Percentiles rank a stretch among this genome's conserved stretches.
phyloP scores from a whole-genome alignment of 1,139 yeast genomes.

The Scheffersomyces quercinus region DNA sequence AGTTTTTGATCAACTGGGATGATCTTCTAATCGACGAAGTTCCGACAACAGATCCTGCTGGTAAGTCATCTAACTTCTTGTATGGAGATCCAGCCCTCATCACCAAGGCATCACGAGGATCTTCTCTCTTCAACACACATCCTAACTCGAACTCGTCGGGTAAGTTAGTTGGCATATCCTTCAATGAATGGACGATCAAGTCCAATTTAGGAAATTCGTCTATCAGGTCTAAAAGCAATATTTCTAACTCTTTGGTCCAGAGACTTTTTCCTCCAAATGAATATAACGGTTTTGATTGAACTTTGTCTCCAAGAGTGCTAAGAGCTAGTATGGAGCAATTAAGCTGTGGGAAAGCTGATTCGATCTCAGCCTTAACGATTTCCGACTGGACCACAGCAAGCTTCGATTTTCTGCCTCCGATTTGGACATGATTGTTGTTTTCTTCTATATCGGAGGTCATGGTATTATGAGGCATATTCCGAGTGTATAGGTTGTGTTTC shows the following conservation, averaged over 20 bases:
- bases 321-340: conserved; percentile 72
- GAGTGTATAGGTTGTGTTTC: background rate
- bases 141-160: conserved; percentile 92
- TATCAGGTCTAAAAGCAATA: conserved; percentile 60
- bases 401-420: conserved; percentile 88
- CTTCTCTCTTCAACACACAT: conserved; percentile 79
- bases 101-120: conserved; percentile 92
- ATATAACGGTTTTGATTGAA: conserved; percentile 81
- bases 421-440: conserved; percentile 40
- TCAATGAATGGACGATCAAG: conserved; percentile 88
- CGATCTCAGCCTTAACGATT: conserved; percentile 63
- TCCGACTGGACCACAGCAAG: conserved; percentile 88
- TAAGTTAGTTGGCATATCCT: conserved; percentile 90
- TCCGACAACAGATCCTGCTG: conserved; percentile 85
- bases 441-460: conserved; percentile 10
- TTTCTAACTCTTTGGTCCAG: conserved; percentile 96
- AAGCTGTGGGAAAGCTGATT: conserved; percentile 58
- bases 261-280: conserved; percentile 94
- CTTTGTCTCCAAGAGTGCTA: conserved; percentile 87
- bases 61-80: conserved; percentile 67
- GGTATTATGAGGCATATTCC: conserved; percentile 15
- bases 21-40: conserved; percentile 93
- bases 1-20: conserved; percentile 53
- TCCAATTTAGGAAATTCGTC: conserved; percentile 75
- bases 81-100: conserved; percentile 71